Base-by-base conservation (phyloP, 176 grass and related monocot species). In the Aegilops bicornis region DNA sequence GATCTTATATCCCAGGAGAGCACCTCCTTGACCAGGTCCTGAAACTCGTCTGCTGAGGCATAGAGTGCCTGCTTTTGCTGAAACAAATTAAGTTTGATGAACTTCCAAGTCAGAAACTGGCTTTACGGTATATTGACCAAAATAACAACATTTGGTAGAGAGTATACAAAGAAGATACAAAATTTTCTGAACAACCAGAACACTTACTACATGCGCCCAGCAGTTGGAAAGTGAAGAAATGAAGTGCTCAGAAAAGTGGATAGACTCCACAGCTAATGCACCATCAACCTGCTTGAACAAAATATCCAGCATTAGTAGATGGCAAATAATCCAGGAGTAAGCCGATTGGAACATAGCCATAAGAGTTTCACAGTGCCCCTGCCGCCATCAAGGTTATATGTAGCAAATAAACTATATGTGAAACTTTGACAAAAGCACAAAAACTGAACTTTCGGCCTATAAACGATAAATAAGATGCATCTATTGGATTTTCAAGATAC, bases 1-100 rank as follows among this genome's bases (percentile, higher is more conserved):
- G 96, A 98, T 50, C 96, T 94, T 50, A 98, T 98, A 76, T 98
- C 93, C 96, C 93, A 95, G 67, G 90, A 82, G 67, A 98, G 91
- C 3, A 95, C 91, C 69, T 98, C 88, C 64, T 89, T 92, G 66
- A 98, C 89, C 48, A 98, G 79, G 43, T 78, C 79, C 84, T 88
- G 90, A 30, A 98, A 92, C 79, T 95, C 91, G 13, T 91, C 93
- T 52, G 80, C 71, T 76, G 93, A 94, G 56, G 81, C 76, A 29
- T 95, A 98, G 35, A 92, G 86, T 14, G 91, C 94, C 54, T 86
- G 78, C 30, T 86, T 91, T 86, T 89, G 82, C 93, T 95, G 86
- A 86, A 84, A 90, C 35, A 78, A 82, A 77, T 50, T 32, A 35
- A 47, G 35, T 79, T 79, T 56, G 2, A 70, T 64, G 12, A 69